Evolutionary conservation across 495 filamentous ascomycete species (phyloP).

Genomic region (Baudoinia panamericana): DNA sequence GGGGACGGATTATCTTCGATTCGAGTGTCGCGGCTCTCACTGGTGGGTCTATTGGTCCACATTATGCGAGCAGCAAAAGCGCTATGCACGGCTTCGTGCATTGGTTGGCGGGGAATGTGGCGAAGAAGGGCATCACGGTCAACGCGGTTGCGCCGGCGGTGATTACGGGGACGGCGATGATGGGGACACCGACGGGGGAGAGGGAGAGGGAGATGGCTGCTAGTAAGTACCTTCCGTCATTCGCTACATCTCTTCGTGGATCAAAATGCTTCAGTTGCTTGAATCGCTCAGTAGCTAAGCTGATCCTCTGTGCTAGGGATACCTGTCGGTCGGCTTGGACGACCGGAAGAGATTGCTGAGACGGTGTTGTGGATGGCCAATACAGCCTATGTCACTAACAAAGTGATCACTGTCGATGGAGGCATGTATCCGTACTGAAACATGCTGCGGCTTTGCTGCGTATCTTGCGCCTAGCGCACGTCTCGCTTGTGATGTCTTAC

Average conservation of each 20-base stretch:
- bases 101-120: slow-evolving; percentile 25
- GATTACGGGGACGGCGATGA: slow-evolving; percentile 26
- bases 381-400: slow-evolving; percentile 26
- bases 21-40: slow-evolving; percentile 25
- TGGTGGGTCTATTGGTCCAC: slow-evolving; percentile 29
- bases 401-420: slow-evolving; percentile 27
- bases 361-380: slow-evolving; percentile 29
- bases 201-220: slow-evolving; percentile 12
- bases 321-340: slow-evolving; percentile 24
- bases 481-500: no score
- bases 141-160: slow-evolving; percentile 30
- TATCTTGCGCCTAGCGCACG: no score
- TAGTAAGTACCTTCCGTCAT: slow-evolving; percentile 16
- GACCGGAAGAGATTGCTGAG: slow-evolving; percentile 26
- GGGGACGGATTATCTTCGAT: slow-evolving; percentile 25
- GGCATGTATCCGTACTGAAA: slow-evolving; percentile 24
- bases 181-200: slow-evolving; percentile 18
- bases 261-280: background rate
- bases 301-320: slow-evolving; percentile 17
- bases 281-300: background rate
- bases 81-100: slow-evolving; percentile 28
- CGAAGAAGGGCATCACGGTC: slow-evolving; percentile 26
- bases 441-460: no score
- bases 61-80: slow-evolving; percentile 28
- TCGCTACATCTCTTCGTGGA: background rate